A percentile compares a stretch with the other conserved stretches of the same genome.
Evolutionary conservation across 345 rosid genomes (phyloP).

Genomic region (Zanthoxylum bungeanum): DNA sequence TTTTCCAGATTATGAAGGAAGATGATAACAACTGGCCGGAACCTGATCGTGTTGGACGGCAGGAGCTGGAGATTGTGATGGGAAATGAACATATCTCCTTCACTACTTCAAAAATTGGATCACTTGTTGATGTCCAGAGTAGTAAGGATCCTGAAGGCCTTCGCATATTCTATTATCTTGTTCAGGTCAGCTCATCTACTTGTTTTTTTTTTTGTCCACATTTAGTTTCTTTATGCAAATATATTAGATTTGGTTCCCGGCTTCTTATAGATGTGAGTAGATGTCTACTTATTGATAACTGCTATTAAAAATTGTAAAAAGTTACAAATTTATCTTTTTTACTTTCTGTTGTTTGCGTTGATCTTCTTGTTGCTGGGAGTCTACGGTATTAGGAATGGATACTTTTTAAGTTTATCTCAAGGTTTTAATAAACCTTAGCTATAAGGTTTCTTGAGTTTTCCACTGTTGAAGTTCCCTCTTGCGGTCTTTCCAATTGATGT

Average conservation of each 20-base stretch:
- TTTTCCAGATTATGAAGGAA: constrained; percentile 93
- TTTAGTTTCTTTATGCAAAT: constrained; percentile 6
- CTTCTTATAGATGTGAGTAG: too few relatives aligned
- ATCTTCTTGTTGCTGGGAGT: too few relatives aligned
- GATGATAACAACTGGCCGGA: constrained; percentile 98
- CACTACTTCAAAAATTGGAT: constrained; percentile 95
- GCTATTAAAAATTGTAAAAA: too few relatives aligned
- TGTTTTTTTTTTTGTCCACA: not conserved
- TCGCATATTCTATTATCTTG: constrained; percentile 95
- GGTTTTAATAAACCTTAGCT: not conserved
- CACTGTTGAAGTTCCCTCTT: not conserved
- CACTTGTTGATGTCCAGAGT: constrained; percentile 92
- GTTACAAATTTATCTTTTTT: too few relatives aligned
- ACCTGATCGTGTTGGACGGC: constrained; percentile 94
- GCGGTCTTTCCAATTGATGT: not conserved
- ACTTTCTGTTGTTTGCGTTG: too few relatives aligned
- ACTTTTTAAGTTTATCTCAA: not conserved
- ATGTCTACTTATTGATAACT: too few relatives aligned
- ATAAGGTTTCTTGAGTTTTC: not conserved
- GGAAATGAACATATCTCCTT: constrained; percentile 97
- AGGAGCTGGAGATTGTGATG: constrained; percentile 98
- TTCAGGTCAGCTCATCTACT: constrained; percentile 61
- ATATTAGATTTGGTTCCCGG: too few relatives aligned
- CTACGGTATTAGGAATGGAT: not conserved
- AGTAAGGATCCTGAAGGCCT: constrained; percentile 99